Evolutionary conservation across 179 eudicot genomes (phyloP).

Genomic region (Sideroxylon spinosum): DNA sequence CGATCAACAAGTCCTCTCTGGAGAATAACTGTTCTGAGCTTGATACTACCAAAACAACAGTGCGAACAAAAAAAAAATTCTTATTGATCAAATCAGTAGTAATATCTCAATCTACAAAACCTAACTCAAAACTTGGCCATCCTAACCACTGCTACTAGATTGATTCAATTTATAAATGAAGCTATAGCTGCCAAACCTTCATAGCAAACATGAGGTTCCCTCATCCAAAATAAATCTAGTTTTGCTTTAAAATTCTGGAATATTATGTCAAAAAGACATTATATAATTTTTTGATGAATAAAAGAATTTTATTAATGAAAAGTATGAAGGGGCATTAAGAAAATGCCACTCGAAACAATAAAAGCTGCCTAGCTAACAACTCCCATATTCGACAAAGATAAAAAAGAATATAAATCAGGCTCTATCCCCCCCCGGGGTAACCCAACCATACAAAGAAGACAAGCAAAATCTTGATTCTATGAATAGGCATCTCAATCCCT

Average conservation of each 20-base stretch:
- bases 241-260: not conserved
- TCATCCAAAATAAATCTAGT: not conserved
- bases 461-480: too few relatives aligned
- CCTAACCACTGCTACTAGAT: not conserved
- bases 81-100: not conserved
- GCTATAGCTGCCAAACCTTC: not conserved
- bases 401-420: too few relatives aligned
- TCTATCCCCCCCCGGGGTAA: too few relatives aligned
- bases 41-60: slow-evolving; percentile 49
- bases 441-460: too few relatives aligned
- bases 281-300: too few relatives aligned
- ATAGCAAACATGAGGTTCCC: not conserved
- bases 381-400: too few relatives aligned
- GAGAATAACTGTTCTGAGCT: slow-evolving; percentile 77
- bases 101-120: not conserved
- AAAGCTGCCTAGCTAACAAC: too few relatives aligned
- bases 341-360: too few relatives aligned
- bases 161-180: not conserved
- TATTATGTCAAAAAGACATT: not conserved
- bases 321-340: too few relatives aligned
- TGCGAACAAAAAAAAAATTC: not conserved
- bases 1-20: slow-evolving; percentile 97
- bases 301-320: too few relatives aligned
- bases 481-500: too few relatives aligned
- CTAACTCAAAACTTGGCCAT: not conserved